Conservation (phyloP, 202 grass and related monocot species). For the Saccharum hybrid region DNA sequence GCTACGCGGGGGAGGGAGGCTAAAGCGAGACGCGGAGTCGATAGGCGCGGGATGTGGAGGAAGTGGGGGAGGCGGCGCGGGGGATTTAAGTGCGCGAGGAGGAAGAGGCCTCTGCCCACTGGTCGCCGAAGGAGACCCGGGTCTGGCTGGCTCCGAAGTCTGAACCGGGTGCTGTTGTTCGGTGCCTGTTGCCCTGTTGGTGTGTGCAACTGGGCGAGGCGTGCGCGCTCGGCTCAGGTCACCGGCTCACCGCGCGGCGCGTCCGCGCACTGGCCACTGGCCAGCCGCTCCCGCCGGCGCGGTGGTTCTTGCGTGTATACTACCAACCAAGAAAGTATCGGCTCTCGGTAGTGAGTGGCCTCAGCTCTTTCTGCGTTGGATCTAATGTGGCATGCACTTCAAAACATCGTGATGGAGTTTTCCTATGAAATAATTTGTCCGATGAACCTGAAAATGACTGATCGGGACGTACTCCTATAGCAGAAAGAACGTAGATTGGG, state of each 20-base stretch:
- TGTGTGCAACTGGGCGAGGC: neutral
- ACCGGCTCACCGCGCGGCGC: neutral
- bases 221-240: neutral
- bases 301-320: neutral
- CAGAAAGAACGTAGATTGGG: neutral
- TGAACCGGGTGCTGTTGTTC: slow-evolving; percentile 19
- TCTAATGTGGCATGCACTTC: neutral
- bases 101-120: neutral
- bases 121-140: neutral
- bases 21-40: neutral
- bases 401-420: neutral
- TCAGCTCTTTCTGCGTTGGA: neutral
- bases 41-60: slow-evolving; percentile 3
- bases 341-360: neutral
- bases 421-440: neutral
- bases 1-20: neutral
- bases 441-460: neutral
- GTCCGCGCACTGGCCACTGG: neutral
- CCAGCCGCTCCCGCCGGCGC: neutral
- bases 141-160: too few relatives aligned
- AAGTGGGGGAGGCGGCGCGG: slow-evolving; percentile 3
- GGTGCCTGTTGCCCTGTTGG: neutral
- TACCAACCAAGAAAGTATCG: too few relatives aligned
- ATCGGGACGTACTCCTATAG: neutral
- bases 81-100: slow-evolving; percentile 41